Conservation (phyloP, 1,284 basidiomycete species). For the Fomitopsis schrenkii region DNA sequence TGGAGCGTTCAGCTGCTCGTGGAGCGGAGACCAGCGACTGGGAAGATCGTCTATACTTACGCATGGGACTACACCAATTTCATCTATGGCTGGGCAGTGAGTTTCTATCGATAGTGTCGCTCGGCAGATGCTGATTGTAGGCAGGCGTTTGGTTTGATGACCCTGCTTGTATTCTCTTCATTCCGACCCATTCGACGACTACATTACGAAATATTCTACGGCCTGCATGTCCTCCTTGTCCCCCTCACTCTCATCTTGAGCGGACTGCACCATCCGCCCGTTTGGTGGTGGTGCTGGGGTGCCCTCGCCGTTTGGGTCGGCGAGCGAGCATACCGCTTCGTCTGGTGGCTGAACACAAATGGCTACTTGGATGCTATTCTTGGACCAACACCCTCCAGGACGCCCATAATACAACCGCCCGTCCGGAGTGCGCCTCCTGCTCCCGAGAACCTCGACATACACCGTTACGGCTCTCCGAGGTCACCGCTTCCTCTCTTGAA, state of each 20-base stretch:
- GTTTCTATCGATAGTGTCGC: constrained; percentile 21
- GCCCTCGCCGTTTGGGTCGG: constrained; percentile 63
- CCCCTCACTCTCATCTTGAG: constrained; percentile 58
- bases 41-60: constrained; percentile 53
- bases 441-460: constrained; percentile 3
- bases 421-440: background rate
- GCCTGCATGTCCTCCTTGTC: constrained; percentile 64
- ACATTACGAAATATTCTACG: constrained; percentile 78
- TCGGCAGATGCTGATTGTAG: background rate
- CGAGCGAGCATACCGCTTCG: constrained; percentile 59
- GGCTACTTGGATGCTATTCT: constrained; percentile 35
- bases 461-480: background rate
- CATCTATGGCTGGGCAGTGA: constrained; percentile 68
- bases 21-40: constrained; percentile 47
- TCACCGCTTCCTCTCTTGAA: background rate
- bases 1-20: constrained; percentile 73
- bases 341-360: constrained; percentile 66
- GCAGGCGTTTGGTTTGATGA: constrained; percentile 71
- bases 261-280: constrained; percentile 66
- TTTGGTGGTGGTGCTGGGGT: constrained; percentile 68
- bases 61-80: constrained; percentile 72
- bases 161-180: constrained; percentile 62
- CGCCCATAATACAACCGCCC: constrained; percentile 5
- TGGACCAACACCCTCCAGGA: constrained; percentile 6
- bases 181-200: constrained; percentile 59